Base-by-base conservation (phyloP, 225 moss, liverwort and hornwort genomes). In the Straminergon stramineum region DNA sequence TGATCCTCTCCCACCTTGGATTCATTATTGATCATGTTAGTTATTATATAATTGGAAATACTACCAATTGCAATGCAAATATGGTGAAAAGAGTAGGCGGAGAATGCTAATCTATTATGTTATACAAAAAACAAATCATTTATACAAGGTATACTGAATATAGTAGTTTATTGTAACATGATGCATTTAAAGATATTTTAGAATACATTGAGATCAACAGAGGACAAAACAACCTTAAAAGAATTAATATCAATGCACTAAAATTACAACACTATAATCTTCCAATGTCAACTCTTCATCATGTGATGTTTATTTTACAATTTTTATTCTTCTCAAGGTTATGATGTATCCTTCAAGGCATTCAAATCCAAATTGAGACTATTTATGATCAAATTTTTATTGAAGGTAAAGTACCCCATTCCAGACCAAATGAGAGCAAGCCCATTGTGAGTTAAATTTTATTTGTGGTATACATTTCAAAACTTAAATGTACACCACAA, bases 61-160 rank as follows among this genome's bases (percentile, higher is more conserved):
- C 5, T 15, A 23, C 6, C 5, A 78, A 55, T 53, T 78, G 2
- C 35, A 77, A 22, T 55, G 23, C 15, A 77, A 34, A 3, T 21
- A 53, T 34, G 2, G 13, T 52, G 3, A 53, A 22, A 76, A 77
- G 2, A 32, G 2, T 34, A 1, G 21, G 14, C 0, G 0, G 0
- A 21, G 5, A 53, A 77, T 20, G 4, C 30, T 30, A 45, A 17
- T 30, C 18, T 30, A 18, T 17, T 48, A 18, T 48, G 4, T 48
- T 45, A 48, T 48, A 30, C 18, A 75, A 6, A 74, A 30, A 17
- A 0, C 0, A 74, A 43, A 30, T 48, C 4, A 75, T 75, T 48
- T 30, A 28, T 31, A 48, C 3, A 30, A 17, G 5, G 5, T 45
- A 17, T 30, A 31, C 0, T 32, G 3, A 8, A 76, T 0, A n/a